These are phyloP conservation scores for Blastocystis sp. DNA, from an alignment of 352 stramenopile species.

Conservation along the genomic window DNA sequence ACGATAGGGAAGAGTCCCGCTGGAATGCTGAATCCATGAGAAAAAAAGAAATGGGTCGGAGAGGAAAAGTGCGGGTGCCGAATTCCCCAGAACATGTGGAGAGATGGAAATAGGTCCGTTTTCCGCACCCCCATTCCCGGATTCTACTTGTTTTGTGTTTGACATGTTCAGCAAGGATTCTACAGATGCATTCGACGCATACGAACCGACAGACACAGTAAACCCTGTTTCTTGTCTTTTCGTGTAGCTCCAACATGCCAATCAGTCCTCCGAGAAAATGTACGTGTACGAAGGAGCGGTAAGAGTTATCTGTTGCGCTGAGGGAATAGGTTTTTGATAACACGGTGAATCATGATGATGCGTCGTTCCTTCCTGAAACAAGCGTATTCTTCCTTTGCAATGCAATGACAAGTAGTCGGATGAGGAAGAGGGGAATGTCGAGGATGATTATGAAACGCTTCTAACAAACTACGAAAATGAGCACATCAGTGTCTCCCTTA, in stretches of 20 bases:
- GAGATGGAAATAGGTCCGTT: too few species aligned
- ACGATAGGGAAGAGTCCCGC: not conserved
- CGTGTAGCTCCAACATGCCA: too few species aligned
- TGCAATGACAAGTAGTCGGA: not conserved
- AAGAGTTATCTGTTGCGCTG: not conserved
- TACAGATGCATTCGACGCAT: not conserved
- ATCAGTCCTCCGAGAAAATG: not conserved
- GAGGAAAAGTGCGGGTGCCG: not conserved
- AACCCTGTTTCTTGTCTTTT: too few species aligned
- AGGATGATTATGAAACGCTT: conserved; percentile 17
- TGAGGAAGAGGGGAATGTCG: not conserved
- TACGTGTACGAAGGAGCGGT: not conserved
- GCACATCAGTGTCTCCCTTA: not conserved
- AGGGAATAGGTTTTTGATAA: not conserved
- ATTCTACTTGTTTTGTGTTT: not conserved
- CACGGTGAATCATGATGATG: not conserved
- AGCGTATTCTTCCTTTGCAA: not conserved
- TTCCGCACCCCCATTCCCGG: too few species aligned
- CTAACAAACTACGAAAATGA: not conserved
- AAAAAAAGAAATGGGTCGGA: not conserved
- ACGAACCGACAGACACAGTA: not conserved
- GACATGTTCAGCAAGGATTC: not conserved
- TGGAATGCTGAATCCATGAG: not conserved
- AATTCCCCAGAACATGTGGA: not conserved
- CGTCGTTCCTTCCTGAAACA: not conserved